Evolutionary conservation across 371 early-diverging fungal species (phyloP).

Genomic region (Mortierella sp.): DNA sequence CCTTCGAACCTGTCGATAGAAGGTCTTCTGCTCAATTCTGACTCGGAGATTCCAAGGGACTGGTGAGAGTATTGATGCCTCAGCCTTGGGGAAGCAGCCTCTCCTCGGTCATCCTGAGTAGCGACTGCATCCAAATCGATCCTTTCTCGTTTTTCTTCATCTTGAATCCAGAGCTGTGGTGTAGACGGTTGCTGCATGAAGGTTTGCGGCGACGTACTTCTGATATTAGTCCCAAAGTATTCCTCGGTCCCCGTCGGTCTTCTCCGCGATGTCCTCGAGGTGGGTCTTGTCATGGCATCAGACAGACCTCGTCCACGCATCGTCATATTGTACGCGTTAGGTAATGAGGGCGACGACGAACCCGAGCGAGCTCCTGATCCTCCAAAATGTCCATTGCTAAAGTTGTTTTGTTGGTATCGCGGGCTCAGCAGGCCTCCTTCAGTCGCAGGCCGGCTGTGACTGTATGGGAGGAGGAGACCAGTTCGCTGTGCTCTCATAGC

Average conservation of each 20-base stretch:
- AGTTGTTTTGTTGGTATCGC: constrained; percentile 25
- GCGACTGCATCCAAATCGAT: not conserved
- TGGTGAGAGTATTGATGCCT: constrained; percentile 9
- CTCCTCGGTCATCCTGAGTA: not conserved
- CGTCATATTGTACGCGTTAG: constrained; percentile 34
- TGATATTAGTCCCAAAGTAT: constrained; percentile 22
- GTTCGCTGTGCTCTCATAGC: constrained; percentile 35
- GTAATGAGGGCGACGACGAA: constrained; percentile 7
- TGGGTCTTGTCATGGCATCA: constrained; percentile 24
- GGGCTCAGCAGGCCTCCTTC: not conserved
- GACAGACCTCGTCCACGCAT: constrained; percentile 45
- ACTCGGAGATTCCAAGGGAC: constrained; percentile 16
- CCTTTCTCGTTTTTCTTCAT: constrained; percentile 10
- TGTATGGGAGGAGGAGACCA: constrained; percentile 7
- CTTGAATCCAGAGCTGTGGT: constrained; percentile 10
- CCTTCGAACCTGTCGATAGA: constrained; percentile 18
- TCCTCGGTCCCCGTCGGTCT: constrained; percentile 24
- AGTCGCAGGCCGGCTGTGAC: constrained; percentile 25
- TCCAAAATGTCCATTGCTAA: constrained; percentile 17
- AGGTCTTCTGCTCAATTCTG: constrained; percentile 13
- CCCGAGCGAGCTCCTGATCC: constrained; percentile 2
- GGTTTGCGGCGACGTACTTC: constrained; percentile 19
- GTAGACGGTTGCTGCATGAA: constrained; percentile 11
- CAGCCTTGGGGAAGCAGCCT: not conserved
- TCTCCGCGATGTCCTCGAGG: constrained; percentile 27